Conservation (phyloP, 2,329 filamentous ascomycete genomes). For the Ophiocordyceps camponoti-floridani region DNA sequence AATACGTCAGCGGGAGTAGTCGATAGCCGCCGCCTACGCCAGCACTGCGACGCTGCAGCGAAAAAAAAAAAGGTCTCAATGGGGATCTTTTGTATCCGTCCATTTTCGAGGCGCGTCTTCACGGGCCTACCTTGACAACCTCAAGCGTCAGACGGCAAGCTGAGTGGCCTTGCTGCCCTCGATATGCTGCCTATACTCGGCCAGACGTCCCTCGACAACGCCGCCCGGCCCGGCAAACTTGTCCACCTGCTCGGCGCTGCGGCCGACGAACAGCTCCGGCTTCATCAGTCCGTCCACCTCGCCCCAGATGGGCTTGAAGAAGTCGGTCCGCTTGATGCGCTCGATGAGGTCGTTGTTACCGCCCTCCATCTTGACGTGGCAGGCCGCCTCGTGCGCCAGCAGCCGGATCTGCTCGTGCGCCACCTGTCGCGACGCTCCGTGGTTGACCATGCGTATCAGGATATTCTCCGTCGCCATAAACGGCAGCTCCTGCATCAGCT, state of each 20-base stretch:
- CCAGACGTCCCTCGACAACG: slow-evolving; percentile 18
- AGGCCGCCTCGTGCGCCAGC: slow-evolving; percentile 56
- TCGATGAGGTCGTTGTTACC: slow-evolving; percentile 68
- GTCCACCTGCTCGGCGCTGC: slow-evolving; percentile 26
- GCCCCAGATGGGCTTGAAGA: slow-evolving; percentile 53
- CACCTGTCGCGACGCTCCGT: slow-evolving; percentile 58
- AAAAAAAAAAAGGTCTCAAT: too few relatives aligned
- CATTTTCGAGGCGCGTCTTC: too few relatives aligned
- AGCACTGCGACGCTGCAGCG: too few relatives aligned
- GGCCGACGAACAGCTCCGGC: slow-evolving; percentile 32
- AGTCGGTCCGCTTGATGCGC: slow-evolving; percentile 52
- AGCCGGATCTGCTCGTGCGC: slow-evolving; percentile 80
- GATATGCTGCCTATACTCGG: slow-evolving; percentile 18
- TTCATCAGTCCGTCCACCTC: slow-evolving; percentile 53
- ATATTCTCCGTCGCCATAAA: slow-evolving; percentile 60
- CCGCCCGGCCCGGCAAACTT: slow-evolving; percentile 22
- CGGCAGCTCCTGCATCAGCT: slow-evolving; percentile 59
- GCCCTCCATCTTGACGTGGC: slow-evolving; percentile 40
- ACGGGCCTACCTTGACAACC: too few relatives aligned
- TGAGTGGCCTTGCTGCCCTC: slow-evolving; percentile 3
- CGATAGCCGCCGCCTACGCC: too few relatives aligned
- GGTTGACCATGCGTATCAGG: slow-evolving; percentile 60
- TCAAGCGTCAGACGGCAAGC: slow-evolving; percentile 1
- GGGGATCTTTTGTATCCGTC: too few relatives aligned
- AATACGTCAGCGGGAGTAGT: too few relatives aligned